phyloP scores from a whole-genome alignment of 2,329 filamentous ascomycete species.

The Talaromyces sp. region DNA sequence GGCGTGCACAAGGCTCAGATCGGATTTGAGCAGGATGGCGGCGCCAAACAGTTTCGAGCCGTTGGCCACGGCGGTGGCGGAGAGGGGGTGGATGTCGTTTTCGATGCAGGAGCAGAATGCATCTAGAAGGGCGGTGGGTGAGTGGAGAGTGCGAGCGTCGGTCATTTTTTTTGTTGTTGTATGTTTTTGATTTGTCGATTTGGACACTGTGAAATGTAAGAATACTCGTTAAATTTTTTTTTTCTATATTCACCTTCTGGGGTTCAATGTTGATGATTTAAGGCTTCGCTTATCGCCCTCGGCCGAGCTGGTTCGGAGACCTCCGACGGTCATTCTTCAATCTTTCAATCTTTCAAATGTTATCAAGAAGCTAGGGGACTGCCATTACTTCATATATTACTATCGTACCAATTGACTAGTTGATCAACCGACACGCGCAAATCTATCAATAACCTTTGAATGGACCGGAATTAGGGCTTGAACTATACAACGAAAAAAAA shows the following conservation, averaged over 20 bases:
- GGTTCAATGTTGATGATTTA: background rate
- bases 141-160: conserved; percentile 2
- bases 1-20: conserved; percentile 5
- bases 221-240: background rate
- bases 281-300: background rate
- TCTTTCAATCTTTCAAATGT: background rate
- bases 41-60: conserved; percentile 8
- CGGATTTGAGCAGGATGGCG: conserved; percentile 3
- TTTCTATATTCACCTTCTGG: background rate
- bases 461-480: background rate
- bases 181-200: background rate
- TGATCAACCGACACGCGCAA: background rate
- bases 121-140: conserved; percentile 4
- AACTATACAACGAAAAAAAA: background rate
- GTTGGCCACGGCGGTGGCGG: conserved; percentile 2
- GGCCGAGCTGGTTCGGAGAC: background rate
- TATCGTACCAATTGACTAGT: background rate
- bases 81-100: conserved; percentile 6
- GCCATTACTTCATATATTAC: background rate
- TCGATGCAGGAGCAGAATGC: conserved; percentile 3
- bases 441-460: background rate
- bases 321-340: background rate
- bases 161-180: conserved; percentile 1
- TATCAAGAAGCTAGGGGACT: background rate
- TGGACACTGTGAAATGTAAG: background rate